phyloP scores from a whole-genome alignment of 2,329 filamentous ascomycete species.

The Talaromyces amestolkiae region DNA sequence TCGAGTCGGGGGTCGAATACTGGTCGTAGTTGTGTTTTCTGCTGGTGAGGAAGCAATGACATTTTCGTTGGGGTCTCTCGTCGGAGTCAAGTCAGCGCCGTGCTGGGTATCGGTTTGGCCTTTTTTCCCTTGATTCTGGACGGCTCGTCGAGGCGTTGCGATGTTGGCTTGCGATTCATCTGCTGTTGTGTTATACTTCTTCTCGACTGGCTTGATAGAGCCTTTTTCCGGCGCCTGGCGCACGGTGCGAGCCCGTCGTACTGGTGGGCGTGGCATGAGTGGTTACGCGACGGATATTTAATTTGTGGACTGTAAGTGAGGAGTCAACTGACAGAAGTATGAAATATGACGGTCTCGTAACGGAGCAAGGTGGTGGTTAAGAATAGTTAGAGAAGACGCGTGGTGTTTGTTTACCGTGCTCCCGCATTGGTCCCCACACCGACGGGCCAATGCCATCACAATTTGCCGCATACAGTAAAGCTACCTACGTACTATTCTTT shows the following conservation, averaged over 20 bases:
- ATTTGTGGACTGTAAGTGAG: not conserved
- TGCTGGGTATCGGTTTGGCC: not conserved
- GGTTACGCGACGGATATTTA: slow-evolving; percentile 15
- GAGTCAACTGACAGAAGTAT: not conserved
- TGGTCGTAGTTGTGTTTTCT: slow-evolving; percentile 33
- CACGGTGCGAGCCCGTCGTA: slow-evolving; percentile 27
- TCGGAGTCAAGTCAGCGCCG: slow-evolving; percentile 31
- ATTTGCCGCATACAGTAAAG: not conserved
- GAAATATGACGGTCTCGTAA: not conserved
- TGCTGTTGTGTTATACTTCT: not conserved
- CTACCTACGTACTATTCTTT: too few species aligned
- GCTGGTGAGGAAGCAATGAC: slow-evolving; percentile 38
- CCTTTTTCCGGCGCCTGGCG: slow-evolving; percentile 18
- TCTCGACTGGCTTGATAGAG: slow-evolving; percentile 8
- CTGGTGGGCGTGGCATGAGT: slow-evolving; percentile 31
- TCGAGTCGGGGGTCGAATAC: slow-evolving; percentile 36
- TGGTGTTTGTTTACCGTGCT: slow-evolving; percentile 3
- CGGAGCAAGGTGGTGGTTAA: not conserved
- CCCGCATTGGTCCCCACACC: not conserved
- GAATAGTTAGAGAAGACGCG: not conserved
- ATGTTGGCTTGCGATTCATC: not conserved
- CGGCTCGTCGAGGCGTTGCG: slow-evolving; percentile 9
- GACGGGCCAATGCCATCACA: slow-evolving; percentile 6
- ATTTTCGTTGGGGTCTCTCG: slow-evolving; percentile 31
- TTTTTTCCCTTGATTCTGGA: not conserved